Base-by-base conservation (phyloP, 108 stramenopile genomes). In the Stephanodiscus triporus region DNA sequence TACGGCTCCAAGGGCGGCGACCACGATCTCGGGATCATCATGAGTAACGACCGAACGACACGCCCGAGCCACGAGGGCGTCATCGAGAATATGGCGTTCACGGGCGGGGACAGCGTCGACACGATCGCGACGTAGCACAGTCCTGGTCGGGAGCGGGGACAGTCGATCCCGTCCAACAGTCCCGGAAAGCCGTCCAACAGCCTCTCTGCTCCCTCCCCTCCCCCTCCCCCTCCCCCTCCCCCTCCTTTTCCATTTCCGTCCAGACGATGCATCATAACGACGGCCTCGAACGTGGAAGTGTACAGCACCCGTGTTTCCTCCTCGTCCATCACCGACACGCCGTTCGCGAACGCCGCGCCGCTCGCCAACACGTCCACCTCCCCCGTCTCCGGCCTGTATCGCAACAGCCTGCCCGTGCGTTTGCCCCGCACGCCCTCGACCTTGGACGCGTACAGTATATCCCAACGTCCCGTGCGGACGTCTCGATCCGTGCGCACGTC, bases 381-480 rank as follows among this genome's bases (percentile, higher is more conserved):
- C 62, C 86, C 87, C 23, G 86, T 89, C 19, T 74, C 71, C 14
- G 88, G 88, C 62, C 85, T 78, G 63, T 88, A 92, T 51, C 84
- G 63, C 38, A 89, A 55, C 27, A 92, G 34, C 66, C 91, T 73
- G n/a, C 88, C 91, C 24, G 73, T 82, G 48, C 48, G 43, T 40
- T 59, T 80, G 32, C 84, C 85, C 40, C 87, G 76, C 26, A 86
- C 37, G 2, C 61, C 76, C 48, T 88, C 87, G 10, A 89, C 23
- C 60, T 85, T 89, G 9, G 87, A 88, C 13, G 86, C 73, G 73
- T 88, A 88, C 86, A 89, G 64, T 1, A 72, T 43, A 72, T 92
- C 91, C 81, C 80, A n/a, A 89, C 2, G 42, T 63, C 66, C 56
- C 42, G 68, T 58, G 29, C 49, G 34, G 34, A 49, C 51, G 23